Evolutionary conservation across 2,329 filamentous ascomycete genomes (phyloP).

Genomic region (Cercospora sesami): DNA sequence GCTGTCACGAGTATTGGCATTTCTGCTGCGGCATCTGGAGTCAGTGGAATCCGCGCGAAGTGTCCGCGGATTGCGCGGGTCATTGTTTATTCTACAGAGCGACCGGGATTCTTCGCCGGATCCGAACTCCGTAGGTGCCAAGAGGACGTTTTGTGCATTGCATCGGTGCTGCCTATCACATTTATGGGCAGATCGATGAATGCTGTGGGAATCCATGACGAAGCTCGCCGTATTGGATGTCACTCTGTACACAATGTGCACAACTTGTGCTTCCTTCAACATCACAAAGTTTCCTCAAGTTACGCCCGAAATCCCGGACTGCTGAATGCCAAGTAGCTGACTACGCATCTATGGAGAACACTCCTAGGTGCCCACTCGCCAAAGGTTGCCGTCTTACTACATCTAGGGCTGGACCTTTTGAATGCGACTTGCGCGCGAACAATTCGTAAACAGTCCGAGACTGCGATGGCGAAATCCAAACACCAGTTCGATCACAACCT

Average conservation of each 20-base stretch:
- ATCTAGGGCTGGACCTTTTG: neutral
- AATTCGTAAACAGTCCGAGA: neutral
- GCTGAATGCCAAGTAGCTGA: neutral
- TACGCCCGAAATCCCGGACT: neutral
- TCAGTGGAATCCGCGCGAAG: neutral
- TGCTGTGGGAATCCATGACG: neutral
- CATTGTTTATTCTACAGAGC: neutral
- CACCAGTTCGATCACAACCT: neutral
- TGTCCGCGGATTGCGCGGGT: neutral
- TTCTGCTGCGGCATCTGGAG: neutral
- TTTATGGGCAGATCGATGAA: neutral
- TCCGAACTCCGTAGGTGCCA: slow-evolving; percentile 10
- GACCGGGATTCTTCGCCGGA: slow-evolving; percentile 4
- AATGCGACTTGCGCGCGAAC: neutral
- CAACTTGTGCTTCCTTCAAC: neutral
- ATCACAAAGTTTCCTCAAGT: neutral
- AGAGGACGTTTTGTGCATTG: neutral
- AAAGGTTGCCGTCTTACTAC: neutral
- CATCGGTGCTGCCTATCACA: neutral
- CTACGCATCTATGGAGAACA: neutral
- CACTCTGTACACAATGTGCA: neutral
- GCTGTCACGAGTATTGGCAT: neutral
- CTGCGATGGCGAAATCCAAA: neutral
- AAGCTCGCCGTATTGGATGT: neutral
- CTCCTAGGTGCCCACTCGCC: neutral